Evolutionary conservation across 495 filamentous ascomycete genomes (phyloP), one percentile per base, ranked within the genome.

Genomic region (Annulohypoxylon maeteangense): DNA sequence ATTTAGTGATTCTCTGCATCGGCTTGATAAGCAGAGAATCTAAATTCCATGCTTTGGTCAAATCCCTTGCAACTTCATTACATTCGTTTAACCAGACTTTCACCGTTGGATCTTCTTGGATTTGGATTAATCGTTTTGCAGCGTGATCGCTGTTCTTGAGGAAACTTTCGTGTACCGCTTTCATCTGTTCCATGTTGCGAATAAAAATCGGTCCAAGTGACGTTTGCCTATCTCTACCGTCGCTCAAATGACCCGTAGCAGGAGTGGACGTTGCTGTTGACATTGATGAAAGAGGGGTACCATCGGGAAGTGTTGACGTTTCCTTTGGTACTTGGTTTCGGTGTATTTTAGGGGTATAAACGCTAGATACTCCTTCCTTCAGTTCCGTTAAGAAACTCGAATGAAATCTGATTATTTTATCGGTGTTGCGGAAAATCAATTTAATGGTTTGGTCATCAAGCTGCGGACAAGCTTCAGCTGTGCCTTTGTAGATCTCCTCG

Each of bases 401-500:
- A 36, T 94, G 93, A 73, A 98, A 97, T 14, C 86, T 85, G 62
- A 93, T 90, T 70, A 98, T 89, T 68, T 97, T 88, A 65, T 93
- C 91, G 2, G 91, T 93, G 74, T 98, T 99, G 54, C 91, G 88
- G 76, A 99, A 99, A 18, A 99, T 87, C 14, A 90, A 85, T 76
- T 92, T 95, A 65, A 95, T 89, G 62, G 97, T 96, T 48, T 94
- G 91, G 16, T 84, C 77, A 25, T 90, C 92, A n/a, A 98, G 85
- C 57, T 92, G 87, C 18, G 93, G 87, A 50, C 90, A 91, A 16
- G 93, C 90, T 67, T 91, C 91, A 0, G 93, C 93, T 0, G 95
- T 98, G n/a, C 91, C 93, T 78, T 94, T 96, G 83, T 98, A 99
- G 47, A 98, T 97, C 73, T 97, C 93, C 74, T 96, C 92, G 5